A percentile compares a stretch with the other conserved stretches of the same genome.
Evolutionary conservation across 2,329 filamentous ascomycete genomes (phyloP).

Genomic region (Cladophialophora psammophila): DNA sequence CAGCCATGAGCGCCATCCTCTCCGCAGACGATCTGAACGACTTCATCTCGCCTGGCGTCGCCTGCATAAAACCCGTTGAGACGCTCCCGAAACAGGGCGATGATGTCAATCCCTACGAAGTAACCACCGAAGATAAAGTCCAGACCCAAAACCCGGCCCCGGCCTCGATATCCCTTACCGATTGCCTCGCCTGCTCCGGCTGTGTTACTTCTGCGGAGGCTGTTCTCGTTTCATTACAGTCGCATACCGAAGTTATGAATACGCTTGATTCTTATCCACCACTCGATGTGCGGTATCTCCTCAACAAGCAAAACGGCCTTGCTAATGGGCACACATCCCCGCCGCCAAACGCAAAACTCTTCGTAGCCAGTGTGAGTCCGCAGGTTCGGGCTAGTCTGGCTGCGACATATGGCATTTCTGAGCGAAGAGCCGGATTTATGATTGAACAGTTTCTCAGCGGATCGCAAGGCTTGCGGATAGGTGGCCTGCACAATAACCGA

Average conservation of each 20-base stretch:
- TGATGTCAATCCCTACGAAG: conserved; percentile 71
- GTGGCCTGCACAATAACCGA: conserved; percentile 74
- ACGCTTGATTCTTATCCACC: conserved; percentile 72
- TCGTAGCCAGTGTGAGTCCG: conserved; percentile 90
- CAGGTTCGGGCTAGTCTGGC: conserved; percentile 90
- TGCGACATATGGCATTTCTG: conserved; percentile 78
- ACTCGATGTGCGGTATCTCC: conserved; percentile 52
- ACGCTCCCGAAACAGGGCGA: conserved; percentile 75
- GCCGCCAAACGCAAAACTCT: conserved; percentile 69
- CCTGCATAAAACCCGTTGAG: conserved; percentile 97
- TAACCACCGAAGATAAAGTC: conserved; percentile 87
- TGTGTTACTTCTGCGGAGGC: conserved; percentile 98
- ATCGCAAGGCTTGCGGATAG: conserved; percentile 69
- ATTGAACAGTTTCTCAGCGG: conserved; percentile 80
- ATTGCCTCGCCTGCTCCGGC: conserved; percentile 95
- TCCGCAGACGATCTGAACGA: conserved; percentile 97
- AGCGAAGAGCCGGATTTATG: conserved; percentile 79
- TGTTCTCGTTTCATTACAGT: conserved; percentile 93
- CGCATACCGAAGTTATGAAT: conserved; percentile 86
- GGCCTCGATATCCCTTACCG: conserved; percentile 92
- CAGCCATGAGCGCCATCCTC: conserved; percentile 89
- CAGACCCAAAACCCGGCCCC: conserved; percentile 66
- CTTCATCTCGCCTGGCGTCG: conserved; percentile 96
- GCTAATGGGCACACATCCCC: conserved; percentile 56
- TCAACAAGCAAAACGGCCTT: conserved; percentile 42